These are phyloP conservation scores for Penicillium roqueforti DNA, from an alignment of 495 filamentous ascomycete genomes.

Conservation along the genomic window DNA sequence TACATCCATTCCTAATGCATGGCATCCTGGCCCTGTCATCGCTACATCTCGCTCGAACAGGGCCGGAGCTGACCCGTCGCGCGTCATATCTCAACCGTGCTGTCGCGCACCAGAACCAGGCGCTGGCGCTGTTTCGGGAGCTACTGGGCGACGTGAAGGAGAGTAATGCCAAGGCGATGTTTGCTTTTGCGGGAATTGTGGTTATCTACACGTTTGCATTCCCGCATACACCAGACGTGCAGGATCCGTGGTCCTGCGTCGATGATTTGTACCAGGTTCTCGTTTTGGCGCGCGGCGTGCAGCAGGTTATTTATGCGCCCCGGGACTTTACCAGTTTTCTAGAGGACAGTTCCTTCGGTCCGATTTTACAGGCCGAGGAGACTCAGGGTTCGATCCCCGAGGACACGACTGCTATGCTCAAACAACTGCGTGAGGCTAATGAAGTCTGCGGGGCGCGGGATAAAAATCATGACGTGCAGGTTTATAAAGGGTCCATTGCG, in stretches of 20 bases:
- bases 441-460: constrained; percentile 23
- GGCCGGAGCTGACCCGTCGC: constrained; percentile 19
- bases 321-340: constrained; percentile 26
- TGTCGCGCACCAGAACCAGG: constrained; percentile 46
- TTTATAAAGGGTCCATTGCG: constrained; percentile 33
- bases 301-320: constrained; percentile 36
- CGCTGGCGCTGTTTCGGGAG: constrained; percentile 43
- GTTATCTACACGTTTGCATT: constrained; percentile 50
- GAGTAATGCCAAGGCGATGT: constrained; percentile 47
- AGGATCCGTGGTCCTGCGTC: constrained; percentile 34
- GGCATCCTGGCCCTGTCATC: constrained; percentile 49
- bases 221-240: constrained; percentile 34
- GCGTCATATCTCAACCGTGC: constrained; percentile 36
- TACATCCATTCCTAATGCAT: constrained; percentile 49
- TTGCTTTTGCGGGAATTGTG: constrained; percentile 47
- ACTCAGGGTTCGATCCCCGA: constrained; percentile 17
- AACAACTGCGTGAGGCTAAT: constrained; percentile 29
- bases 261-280: constrained; percentile 44
- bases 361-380: constrained; percentile 30
- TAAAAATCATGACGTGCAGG: constrained; percentile 30
- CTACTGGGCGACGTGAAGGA: constrained; percentile 39
- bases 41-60: constrained; percentile 41
- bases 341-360: constrained; percentile 25
- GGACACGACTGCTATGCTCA: constrained; percentile 18
- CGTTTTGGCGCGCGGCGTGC: constrained; percentile 41